Percentiles rank a stretch among this genome's conserved stretches.
phyloP scores from a whole-genome alignment of 139 green algal genomes.

The Zygnema cylindricum region DNA sequence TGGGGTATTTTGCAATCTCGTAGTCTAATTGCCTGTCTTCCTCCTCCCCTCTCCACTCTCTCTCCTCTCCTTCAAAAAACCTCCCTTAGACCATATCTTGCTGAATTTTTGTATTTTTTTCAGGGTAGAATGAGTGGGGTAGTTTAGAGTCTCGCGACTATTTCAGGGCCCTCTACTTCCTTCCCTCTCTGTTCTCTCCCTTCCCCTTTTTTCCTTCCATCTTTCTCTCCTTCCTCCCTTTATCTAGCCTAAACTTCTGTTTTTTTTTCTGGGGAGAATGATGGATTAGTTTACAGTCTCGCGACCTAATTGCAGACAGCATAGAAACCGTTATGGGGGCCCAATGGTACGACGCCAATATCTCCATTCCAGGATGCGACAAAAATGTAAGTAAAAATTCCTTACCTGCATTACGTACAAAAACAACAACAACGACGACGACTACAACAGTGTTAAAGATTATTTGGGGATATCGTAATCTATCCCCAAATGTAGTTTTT shows the following conservation, averaged over 20 bases:
- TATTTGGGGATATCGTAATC: not conserved
- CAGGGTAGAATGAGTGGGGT: no score
- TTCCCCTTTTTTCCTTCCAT: not conserved
- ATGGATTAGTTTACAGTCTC: constrained; percentile 66
- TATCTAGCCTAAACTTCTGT: constrained; percentile 25
- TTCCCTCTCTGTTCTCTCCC: no score
- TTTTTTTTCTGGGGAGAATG: not conserved
- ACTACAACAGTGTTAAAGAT: not conserved
- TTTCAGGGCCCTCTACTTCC: no score
- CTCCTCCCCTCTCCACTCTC: no score
- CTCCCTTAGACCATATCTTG: no score
- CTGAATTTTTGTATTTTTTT: no score
- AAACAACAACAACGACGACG: not conserved
- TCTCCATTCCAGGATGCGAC: constrained; percentile 77
- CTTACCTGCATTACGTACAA: not conserved
- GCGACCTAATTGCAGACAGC: constrained; percentile 92
- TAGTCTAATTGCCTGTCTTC: no score
- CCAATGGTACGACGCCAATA: constrained; percentile 94
- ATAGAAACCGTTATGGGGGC: constrained; percentile 97
- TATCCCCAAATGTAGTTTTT: not conserved
- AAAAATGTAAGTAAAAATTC: constrained; percentile 53
- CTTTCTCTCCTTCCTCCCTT: no score
- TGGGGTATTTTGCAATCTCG: no score
- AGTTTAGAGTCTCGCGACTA: no score
- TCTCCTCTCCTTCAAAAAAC: no score